Evolutionary conservation across 352 stramenopile species (phyloP), one percentile per base, ranked within the genome.

Genomic region (Blastocystis sp.): DNA sequence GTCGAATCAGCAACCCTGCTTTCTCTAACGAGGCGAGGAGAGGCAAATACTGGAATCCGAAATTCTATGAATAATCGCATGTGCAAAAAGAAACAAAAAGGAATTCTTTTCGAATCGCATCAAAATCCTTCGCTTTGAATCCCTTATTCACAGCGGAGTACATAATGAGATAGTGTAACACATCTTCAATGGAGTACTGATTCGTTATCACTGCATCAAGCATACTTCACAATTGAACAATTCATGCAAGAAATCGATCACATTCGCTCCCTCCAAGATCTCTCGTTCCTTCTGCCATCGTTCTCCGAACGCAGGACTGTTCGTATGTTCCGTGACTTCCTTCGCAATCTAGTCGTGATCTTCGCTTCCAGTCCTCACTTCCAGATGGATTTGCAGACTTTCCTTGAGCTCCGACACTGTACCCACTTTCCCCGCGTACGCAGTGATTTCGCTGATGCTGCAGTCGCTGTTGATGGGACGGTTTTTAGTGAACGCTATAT

Each of bases 151-250:
- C 61, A 6, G 45, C 6, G 18, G 77, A 88, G 41, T 55, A 88
- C 45, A 88, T 29, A 61, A 76, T 43, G 26, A 88, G 34, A 29
- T 66, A 79, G n/a, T 79, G 77, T 15, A 88, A 61, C 26, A 88
- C 26, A 50, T 68, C 47, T 9, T 47, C 47, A 0, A 84, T 39
- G 37, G 2, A 23, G 73, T 39, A 68, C 73, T 84, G 53, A 29
- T 6, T 68, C 26, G 23, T 2, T 59, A 5, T 11, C 18, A 37
- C 5, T 18, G 6, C 18, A 9, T 6, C 26, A 20, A 20, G 13
- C 39, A 37, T 53, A 77, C 66, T 29, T 53, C 66, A 8, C 50
- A 13, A 55, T 84, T 66, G 43, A 69, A 29, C 73, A 84, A 53
- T 15, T 76, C 77, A 7, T 26, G 39, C 9, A 88, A 59, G 18